Evolutionary conservation across 2,329 filamentous ascomycete genomes (phyloP), one percentile per base, ranked within the genome.

Genomic region (Fusarium sp.): DNA sequence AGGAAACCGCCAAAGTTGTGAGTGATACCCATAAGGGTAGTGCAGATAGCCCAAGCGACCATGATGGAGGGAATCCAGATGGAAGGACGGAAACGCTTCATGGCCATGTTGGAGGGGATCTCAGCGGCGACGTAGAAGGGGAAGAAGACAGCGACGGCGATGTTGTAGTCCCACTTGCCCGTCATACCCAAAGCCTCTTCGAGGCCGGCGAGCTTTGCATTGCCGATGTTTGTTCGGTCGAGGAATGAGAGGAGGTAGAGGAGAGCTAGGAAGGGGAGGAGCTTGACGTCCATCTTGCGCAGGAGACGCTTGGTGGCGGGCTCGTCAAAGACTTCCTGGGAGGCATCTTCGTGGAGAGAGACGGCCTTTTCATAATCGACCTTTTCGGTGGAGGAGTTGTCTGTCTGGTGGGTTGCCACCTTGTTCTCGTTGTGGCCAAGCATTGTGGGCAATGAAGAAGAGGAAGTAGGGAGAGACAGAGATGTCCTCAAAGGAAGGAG

Each of bases 241-340:
- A 81, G 76, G 77, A 88, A 88, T 55, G 84, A 86, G 14, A 86
- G 84, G 3, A 90, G 78, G 67, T 90, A 90, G 20, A 90, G 82
- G 1, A 90, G 74, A 6, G 87, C 84, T 66, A 90, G 83, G 76
- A 89, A 86, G 2, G 88, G 88, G 46, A 90, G 84, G 24, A 90
- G 82, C 73, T 83, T 80, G 80, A 83, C 78, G 76, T 89, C 84
- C 68, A 87, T 80, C 77, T 86, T 86, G 71, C 84, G 79, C 40
- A 89, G 73, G 0, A 89, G 82, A 58, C 79, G 81, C 69, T 82
- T 86, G n/a, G 83, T 88, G 18, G 79, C 63, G 45, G 79, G 73
- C 37, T 51, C 53, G 62, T 80, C 78, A n/a, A 76, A 80, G 44
- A 74, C 68, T 60, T 68, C 69, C 45, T 71, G 67, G 2, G 69